Base-by-base conservation (phyloP, 2,329 filamentous ascomycete species). In the Fusarium sp. region DNA sequence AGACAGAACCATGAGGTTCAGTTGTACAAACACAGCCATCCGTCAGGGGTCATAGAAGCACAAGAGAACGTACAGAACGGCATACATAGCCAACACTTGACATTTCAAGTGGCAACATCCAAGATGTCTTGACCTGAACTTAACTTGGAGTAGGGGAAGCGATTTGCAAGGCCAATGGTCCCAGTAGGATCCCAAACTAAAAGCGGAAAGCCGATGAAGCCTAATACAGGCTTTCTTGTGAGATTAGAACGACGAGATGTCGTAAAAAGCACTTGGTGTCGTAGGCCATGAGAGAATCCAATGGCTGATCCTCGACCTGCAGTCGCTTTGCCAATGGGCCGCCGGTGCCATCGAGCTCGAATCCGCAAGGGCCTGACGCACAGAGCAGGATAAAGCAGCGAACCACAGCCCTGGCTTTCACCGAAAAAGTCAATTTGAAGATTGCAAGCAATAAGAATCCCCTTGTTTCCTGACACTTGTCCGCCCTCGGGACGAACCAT, bases 401-500 rank as follows among this genome's bases (percentile, higher is more conserved):
- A 80, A 81, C 74, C 75, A 78, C 32, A 72, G 65, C 71, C 79
- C 80, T 71, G 69, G 76, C 47, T 63, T 71, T 77, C 78, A 81
- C 80, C 80, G 80, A 80, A 75, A 76, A 74, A 75, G 74, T 71
- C 76, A 72, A 62, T 58, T 62, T 67, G 62, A 65, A 70, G 67
- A 70, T 65, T 70, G 67, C 69, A 69, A 75, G 76, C 75, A 70
- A 75, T 75, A 67, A 71, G 74, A 69, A 73, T 76, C 60, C 72
- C 73, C 75, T 76, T 73, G 74, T 72, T 71, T 73, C 66, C 69
- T 80, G 78, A 81, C 79, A 79, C 74, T 79, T 80, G 77, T 79
- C 77, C 72, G 71, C 69, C 74, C 65, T 76, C 74, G 76, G 78
- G 75, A 81, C 77, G 78, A 81, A 80, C 77, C 75, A 81, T 75